Evolutionary conservation across 768 basidiomycete genomes (phyloP), one percentile per base, ranked within the genome.

Genomic region (Sistotremastrum suecicum): DNA sequence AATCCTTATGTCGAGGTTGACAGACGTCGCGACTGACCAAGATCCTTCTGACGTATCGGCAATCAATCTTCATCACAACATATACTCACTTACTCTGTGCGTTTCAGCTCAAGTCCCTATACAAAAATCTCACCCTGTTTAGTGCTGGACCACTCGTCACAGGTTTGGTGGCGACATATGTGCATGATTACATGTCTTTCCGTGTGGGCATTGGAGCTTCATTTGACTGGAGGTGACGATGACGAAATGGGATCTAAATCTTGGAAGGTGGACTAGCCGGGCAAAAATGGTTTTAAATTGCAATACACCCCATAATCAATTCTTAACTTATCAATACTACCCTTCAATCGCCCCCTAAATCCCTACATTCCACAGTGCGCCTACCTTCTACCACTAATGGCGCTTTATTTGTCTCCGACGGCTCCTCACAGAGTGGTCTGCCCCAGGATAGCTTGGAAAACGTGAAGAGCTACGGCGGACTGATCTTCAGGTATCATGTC

Each of bases 131-230:
- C 29, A 50, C 37, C 45, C 7, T n/a, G 29, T 40, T 4, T 44
- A 88, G 87, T 90, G 39, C 66, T 90, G 44, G 87, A 90, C 54
- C 82, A 85, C 56, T 83, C 86, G 12, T 85, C 84, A n/a, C 87
- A 89, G 57, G 76, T 88, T 42, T 90, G 87, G 87, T 89, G 87
- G 83, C 74, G 87, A 50, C 89, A 87, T 86, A 80, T 81, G 68
- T 85, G 86, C 56, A 80, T 90, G 34, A 85, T 88, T 65, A 82
- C 89, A 61, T 88, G 84, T 3, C 69, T 90, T 31, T 67, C 79
- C 29, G 72, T 88, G 37, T 90, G 88, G 87, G 76, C 81, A 7
- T 66, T 89, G 28, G 87, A 89, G 61, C 69, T 89, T 41, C 60
- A 83, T 32, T 83, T 90, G 46, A 78, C 79, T 63, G 73, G 73